Evolutionary conservation across 164 flowering plant species (phyloP), one percentile per base, ranked within the genome.

Genomic region (Cinnamomum micranthum): DNA sequence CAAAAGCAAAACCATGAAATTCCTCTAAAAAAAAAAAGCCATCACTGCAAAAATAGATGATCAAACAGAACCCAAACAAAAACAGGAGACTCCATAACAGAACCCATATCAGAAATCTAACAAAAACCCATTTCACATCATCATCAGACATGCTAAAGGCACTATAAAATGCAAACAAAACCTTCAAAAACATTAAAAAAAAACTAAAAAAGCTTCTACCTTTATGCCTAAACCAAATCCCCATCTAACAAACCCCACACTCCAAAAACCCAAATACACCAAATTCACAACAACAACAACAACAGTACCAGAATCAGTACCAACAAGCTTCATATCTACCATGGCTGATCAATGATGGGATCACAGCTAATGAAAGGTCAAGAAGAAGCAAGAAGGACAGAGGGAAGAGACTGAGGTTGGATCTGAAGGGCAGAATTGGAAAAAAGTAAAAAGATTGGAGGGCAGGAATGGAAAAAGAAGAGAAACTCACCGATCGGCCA

Each of bases 401-500:
- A 6, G 35, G 35, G 35, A 0, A 31, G 35, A 31, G 6, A 31
- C 35, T 31, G 6, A 31, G 19, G 74, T 74, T 65, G 51, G 80
- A 74, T 75, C 80, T 71, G 41, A 70, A 70, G 5, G 50, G 28
- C 35, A 73, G 35, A 31, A 31, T 31, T 31, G 35, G 35, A 4
- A 31, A 31, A 31, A 31, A 31, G 35, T 0, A 31, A 31, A 31
- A 31, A 4, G 35, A 31, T 31, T 31, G 35, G 35, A 31, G 35
- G 35, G 35, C 35, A 55, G 28, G 50, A 20, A 73, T 9, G 1
- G 20, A 27, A 50, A 25, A 50, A 74, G 47, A 66, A 66, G 25
- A 71, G 55, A 52, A 24, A 91, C 94, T 90, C 84, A 95, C 99
- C 95, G 90, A 84, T 91, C 89, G 47, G 93, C 77, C 82, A 77